Percentiles rank a stretch among this genome's conserved stretches.
Conservation (phyloP, 345 rosid genomes). For the Citrus sp. region DNA sequence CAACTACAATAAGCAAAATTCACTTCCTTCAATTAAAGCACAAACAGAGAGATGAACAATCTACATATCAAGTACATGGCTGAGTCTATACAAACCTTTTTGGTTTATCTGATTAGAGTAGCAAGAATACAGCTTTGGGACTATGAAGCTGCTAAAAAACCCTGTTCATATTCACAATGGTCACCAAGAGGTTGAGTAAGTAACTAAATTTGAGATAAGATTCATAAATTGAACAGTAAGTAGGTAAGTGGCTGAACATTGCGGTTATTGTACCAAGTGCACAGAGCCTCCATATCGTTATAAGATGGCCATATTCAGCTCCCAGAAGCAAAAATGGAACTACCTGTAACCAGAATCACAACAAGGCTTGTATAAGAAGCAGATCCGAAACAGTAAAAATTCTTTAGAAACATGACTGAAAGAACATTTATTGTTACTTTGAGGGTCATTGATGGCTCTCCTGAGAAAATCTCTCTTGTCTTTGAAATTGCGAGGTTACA, state of each 20-base stretch:
- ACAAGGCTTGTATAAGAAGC: neutral
- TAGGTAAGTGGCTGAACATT: neutral
- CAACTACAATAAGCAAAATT: slow-evolving; percentile 38
- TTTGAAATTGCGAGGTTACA: slow-evolving; percentile 69
- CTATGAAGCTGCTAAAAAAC: slow-evolving; percentile 72
- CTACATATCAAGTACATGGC: neutral
- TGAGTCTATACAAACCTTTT: slow-evolving; percentile 39
- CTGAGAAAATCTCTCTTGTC: slow-evolving; percentile 76
- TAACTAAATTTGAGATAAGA: neutral
- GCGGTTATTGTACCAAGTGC: slow-evolving; percentile 54
- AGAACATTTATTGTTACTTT: slow-evolving; percentile 41
- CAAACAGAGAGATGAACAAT: neutral
- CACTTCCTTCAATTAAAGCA: slow-evolving; percentile 13
- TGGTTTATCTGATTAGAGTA: slow-evolving; percentile 53
- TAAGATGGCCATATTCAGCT: slow-evolving; percentile 79
- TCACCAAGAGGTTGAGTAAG: slow-evolving; percentile 10
- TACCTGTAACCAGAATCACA: slow-evolving; percentile 45
- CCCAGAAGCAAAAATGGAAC: slow-evolving; percentile 82
- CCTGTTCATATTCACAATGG: slow-evolving; percentile 41
- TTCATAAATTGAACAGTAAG: neutral
- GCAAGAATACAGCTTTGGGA: slow-evolving; percentile 64
- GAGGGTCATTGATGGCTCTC: slow-evolving; percentile 92
- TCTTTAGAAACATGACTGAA: neutral
- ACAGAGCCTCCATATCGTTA: slow-evolving; percentile 73
- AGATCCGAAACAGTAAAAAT: neutral